Conservation (phyloP, 345 rosid genomes). For the Lumnitzera racemosa region DNA sequence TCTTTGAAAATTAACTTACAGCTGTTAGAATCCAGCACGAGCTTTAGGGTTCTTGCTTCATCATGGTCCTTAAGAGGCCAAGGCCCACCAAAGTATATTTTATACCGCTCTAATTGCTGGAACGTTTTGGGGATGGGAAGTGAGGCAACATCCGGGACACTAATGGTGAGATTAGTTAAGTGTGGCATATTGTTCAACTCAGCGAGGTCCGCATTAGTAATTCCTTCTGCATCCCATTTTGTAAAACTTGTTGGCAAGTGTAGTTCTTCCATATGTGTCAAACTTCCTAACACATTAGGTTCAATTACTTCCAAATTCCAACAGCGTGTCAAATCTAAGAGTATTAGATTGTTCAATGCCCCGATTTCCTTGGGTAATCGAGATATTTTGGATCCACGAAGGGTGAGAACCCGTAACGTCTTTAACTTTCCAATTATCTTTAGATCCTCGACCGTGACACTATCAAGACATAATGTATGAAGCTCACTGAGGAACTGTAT, state of each 20-base stretch:
- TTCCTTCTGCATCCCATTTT: constrained; percentile 7
- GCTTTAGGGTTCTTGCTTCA: not conserved
- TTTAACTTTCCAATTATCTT: constrained; percentile 5
- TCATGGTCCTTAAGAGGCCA: not conserved
- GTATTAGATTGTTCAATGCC: constrained; percentile 7
- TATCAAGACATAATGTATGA: constrained; percentile 14
- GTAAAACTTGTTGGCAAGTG: constrained; percentile 7
- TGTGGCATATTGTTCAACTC: constrained; percentile 14
- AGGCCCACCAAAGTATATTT: not conserved
- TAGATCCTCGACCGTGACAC: not conserved
- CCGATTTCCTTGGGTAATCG: constrained; percentile 21
- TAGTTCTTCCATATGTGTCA: constrained; percentile 22
- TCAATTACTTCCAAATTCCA: constrained; percentile 6
- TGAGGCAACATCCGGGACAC: not conserved
- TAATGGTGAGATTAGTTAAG: constrained; percentile 7
- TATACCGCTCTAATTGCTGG: not conserved
- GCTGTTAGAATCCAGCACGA: not conserved
- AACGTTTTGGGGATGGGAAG: not conserved
- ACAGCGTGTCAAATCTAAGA: constrained; percentile 10
- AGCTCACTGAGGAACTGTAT: constrained; percentile 2
- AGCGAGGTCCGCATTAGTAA: constrained; percentile 11
- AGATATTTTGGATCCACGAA: not conserved
- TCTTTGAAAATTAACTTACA: not conserved
- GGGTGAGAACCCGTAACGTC: constrained; percentile 13
- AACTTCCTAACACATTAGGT: constrained; percentile 5